Base-by-base conservation (phyloP, 2,329 filamentous ascomycete species). In the Chalara sp. region DNA sequence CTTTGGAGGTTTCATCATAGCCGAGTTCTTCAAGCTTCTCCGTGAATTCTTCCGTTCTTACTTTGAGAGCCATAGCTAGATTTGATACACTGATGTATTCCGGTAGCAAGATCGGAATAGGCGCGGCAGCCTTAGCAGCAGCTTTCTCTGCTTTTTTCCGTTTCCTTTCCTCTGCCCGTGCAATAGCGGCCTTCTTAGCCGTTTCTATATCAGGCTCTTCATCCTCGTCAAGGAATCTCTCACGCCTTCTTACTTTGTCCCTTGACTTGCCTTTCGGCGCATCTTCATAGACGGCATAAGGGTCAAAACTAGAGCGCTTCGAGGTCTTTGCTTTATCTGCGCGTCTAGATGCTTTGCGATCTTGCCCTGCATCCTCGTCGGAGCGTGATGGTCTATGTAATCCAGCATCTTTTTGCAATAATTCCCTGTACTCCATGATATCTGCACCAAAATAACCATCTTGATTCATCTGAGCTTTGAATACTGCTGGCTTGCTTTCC, bases 51-150 rank as follows among this genome's bases (percentile, higher is more conserved):
- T 86, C 78, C 1, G 82, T 74, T 40, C 82, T 81, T 32, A 95
- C 76, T 54, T 83, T 84, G 28, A 97, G 73, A 4, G 87, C 80
- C 53, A 82, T 76, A 4, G 90, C 89, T 40, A 99, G 72, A 57
- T 91, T 89, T 7, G 81, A 78, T n/a, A 96, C 84, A 61, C 82
- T 93, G 68, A 99, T 95, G 61, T 89, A 95, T 63, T 96, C 89
- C 0, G 95, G 95, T 28, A 99, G 73, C 48, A 85, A 80, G 44
- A 99, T 87, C 1, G 76, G 78, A 2, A 78, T 80, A 5, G 73
- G 67, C n/a, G 71, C 67, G 35, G 67, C 62, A 32, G 66, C 53
- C 69, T 67, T 64, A 69, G 66, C 53, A 69, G 70, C 57, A 68
- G 69, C 61, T 66, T 62, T 58, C 65, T 68, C 62, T 59, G 65